Base-by-base conservation (phyloP, 2,329 filamentous ascomycete genomes). In the Xylogone sp. region DNA sequence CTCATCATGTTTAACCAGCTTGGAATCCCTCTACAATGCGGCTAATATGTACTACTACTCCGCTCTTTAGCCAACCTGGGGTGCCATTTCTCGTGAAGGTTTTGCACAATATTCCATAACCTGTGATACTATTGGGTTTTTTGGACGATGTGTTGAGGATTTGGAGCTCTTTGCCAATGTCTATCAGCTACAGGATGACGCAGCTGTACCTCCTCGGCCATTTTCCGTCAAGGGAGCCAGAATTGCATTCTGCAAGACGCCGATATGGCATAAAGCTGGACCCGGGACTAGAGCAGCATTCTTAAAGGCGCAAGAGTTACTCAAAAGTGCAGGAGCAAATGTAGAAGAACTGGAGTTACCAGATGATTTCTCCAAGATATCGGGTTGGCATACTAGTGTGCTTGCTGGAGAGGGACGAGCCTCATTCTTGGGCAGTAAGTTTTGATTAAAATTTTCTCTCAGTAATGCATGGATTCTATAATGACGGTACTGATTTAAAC, bases 71-170 rank as follows among this genome's bases (percentile, higher is more conserved):
- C 83, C 84, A 2, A 88, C 83, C 0, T 87, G 82, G 81, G 79
- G 78, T 50, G 68, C 80, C 0, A 76, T 88, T 29, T 82, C 77
- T 0, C 72, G 81, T 0, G 84, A 87, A 60, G 84, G 84, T 0
- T 72, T 78, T 43, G 82, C 79, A 62, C 69, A 82, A 2, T 84
- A 79, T 57, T 79, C 81, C 0, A 66, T 81, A 1, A 80, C 74
- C 1, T 70, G 83, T 5, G 85, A 88, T 58, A 88, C 84, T 0
- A 59, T 85, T 0, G 84, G 85, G 1, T 68, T 86, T 12, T 86
- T 78, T 52, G 74, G 80, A 0, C 76, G 84, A 0, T 75, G 71
- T 5, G 70, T 84, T 0, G 75, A 75, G 1, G 85, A 88, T 52
- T 62, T 88, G 0, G 67, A 81, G 29, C 63, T 86, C 0, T 62